Conservation (phyloP, 495 filamentous ascomycete species). For the Pseudomonodictys pantanalensis region DNA sequence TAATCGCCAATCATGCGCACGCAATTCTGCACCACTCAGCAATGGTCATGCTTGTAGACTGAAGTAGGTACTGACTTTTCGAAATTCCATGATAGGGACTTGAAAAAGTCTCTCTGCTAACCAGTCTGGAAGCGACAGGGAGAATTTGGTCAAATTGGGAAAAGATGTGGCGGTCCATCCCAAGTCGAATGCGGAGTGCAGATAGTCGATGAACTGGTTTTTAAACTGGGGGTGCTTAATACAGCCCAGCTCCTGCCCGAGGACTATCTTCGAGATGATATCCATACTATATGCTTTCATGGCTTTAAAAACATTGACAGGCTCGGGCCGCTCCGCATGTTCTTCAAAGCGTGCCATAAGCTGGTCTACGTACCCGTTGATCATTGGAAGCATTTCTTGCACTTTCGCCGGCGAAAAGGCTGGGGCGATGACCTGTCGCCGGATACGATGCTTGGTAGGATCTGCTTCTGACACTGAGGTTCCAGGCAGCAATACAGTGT, state of each 20-base stretch:
- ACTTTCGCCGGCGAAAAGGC: not conserved
- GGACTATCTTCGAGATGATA: not conserved
- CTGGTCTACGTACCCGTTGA: not conserved
- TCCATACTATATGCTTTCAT: constrained; percentile 1
- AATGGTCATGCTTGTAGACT: too few relatives aligned
- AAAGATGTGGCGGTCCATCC: too few relatives aligned
- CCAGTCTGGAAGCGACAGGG: too few relatives aligned
- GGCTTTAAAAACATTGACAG: constrained; percentile 2
- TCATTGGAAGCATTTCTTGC: not conserved
- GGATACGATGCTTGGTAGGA: not conserved
- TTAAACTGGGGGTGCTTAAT: not conserved
- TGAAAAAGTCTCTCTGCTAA: too few relatives aligned
- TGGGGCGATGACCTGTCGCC: not conserved
- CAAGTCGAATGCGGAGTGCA: not conserved
- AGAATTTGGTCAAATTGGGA: too few relatives aligned
- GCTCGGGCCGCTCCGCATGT: not conserved
- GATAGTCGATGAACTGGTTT: not conserved
- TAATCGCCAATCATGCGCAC: too few relatives aligned
- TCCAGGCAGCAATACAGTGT: not conserved
- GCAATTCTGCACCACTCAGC: too few relatives aligned
- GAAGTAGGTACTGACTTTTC: too few relatives aligned
- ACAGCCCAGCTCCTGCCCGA: not conserved
- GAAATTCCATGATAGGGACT: too few relatives aligned
- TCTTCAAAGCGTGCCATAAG: not conserved
- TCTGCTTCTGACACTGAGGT: not conserved